Evolutionary conservation across 805 yeast genomes (phyloP).

Genomic region (Nakazawaea holstii): DNA sequence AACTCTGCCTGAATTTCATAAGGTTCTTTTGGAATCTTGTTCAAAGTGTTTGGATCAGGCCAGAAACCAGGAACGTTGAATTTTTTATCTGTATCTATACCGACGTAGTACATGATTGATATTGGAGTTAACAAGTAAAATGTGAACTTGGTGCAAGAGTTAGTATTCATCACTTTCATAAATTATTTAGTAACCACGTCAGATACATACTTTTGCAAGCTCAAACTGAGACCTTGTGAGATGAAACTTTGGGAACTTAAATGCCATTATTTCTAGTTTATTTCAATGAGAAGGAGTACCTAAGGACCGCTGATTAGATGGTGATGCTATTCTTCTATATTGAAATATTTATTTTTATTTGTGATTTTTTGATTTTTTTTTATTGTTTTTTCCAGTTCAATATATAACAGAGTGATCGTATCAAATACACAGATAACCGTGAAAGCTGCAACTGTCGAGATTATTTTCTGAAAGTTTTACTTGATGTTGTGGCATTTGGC

Average conservation of each 20-base stretch:
- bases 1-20: constrained; percentile 88
- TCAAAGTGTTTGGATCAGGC: constrained; percentile 93
- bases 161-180: not conserved
- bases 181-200: not conserved
- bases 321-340: too few species aligned
- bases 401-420: too few species aligned
- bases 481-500: too few species aligned
- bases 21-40: constrained; percentile 89
- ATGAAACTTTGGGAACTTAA: constrained; percentile 18
- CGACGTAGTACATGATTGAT: constrained; percentile 88
- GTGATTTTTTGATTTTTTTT: not conserved
- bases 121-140: constrained; percentile 84
- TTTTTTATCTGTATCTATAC: constrained; percentile 83
- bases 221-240: constrained; percentile 48
- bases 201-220: constrained; percentile 37
- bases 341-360: too few species aligned
- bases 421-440: too few species aligned
- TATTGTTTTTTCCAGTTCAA: too few species aligned
- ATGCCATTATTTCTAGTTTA: constrained; percentile 5
- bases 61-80: constrained; percentile 91
- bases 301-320: too few species aligned
- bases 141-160: constrained; percentile 51
- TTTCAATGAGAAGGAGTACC: too few species aligned
- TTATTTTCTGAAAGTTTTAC: too few species aligned
- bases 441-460: too few species aligned